phyloP scores from a whole-genome alignment of 2,329 filamentous ascomycete species.

The Talaromyces sp. region DNA sequence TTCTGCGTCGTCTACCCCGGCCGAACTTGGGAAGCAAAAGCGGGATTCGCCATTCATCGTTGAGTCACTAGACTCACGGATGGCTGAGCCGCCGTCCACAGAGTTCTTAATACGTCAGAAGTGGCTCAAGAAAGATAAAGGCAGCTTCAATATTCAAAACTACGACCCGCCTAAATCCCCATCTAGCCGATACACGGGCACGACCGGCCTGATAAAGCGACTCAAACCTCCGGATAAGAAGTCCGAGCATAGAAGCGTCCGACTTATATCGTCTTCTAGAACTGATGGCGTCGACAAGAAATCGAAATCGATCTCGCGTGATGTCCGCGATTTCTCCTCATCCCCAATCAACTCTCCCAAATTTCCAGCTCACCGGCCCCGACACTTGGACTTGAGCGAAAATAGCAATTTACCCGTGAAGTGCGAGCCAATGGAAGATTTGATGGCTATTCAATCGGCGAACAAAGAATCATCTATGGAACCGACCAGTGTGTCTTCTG shows the following conservation, averaged over 20 bases:
- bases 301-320: neutral
- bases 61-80: neutral
- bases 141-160: constrained; percentile 16
- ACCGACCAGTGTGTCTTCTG: constrained; percentile 15
- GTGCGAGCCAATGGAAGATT: neutral
- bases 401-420: neutral
- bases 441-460: neutral
- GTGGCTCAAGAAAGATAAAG: constrained; percentile 10
- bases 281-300: neutral
- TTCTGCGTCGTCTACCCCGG: neutral
- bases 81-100: neutral
- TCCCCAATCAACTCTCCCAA: neutral
- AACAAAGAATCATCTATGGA: neutral
- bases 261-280: neutral
- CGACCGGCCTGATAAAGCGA: neutral
- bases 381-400: neutral
- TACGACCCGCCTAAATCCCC: constrained; percentile 33
- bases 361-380: neutral
- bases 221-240: neutral
- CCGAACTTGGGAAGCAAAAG: neutral
- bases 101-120: neutral
- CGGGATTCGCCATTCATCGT: neutral
- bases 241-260: neutral
- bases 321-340: neutral
- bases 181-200: constrained; percentile 13